Base-by-base conservation (phyloP, 768 basidiomycete genomes). In the Kwoniella mangroviensis region DNA sequence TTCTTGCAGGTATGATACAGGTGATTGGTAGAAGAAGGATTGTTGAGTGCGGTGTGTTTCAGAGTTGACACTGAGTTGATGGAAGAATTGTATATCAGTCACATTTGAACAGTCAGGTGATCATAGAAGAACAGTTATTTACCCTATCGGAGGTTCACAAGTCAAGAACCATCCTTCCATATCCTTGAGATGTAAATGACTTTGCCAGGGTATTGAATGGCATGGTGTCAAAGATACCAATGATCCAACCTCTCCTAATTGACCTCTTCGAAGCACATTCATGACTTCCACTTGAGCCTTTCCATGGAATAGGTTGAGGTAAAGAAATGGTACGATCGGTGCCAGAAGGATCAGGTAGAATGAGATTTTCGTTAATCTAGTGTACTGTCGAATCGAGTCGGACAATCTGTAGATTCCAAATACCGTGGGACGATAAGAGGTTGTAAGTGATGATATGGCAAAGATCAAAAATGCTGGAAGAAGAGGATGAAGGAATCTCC, bases 141-240 rank as follows among this genome's bases (percentile, higher is more conserved):
- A 96, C 94, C 87, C 83, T 1, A 96, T 82, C 0, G 96, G 96
- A 1, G 97, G 97, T 79, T 98, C 96, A 78, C 97, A 99, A 5
- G 92, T 91, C 24, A 99, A 81, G 22, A 91, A 88, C 94, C 95
- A 98, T 22, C 87, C 88, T 10, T 93, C 86, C 59, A 90, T 86
- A 26, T 85, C 84, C 21, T 88, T 85, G 0, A n/a, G 6, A 81
- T 98, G 97, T 9, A 98, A 80, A 82, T 94, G 90, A 1, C 93
- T 89, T 78, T 93, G 91, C 84, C 92, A 94, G 5, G 96, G 96
- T 1, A 92, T 93, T 22, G 95, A 97, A 84, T 99, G 96, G 73
- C 97, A 99, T 11, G 97, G 96, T 92, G 94, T 95, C 22, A 98
- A 83, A 76, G 93, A 89, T 0, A 92, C 93, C 22, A 96, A 84